Percentiles rank a stretch among this genome's conserved stretches.
These are phyloP conservation scores for Floccularia luteovirens DNA, from an alignment of 768 basidiomycete species.

Conservation along the genomic window DNA sequence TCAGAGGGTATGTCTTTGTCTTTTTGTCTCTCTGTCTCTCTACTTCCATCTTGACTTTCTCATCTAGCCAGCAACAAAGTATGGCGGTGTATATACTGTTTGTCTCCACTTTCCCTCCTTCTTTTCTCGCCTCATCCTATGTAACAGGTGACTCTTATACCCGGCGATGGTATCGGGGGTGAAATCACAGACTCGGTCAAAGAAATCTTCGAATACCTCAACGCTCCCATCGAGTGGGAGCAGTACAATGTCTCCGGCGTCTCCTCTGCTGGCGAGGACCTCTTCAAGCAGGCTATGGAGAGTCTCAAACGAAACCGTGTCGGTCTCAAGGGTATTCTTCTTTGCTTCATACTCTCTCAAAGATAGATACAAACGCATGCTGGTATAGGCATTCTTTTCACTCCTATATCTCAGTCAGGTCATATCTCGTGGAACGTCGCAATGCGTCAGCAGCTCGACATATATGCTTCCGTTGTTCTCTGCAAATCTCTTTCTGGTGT, in stretches of 20 bases:
- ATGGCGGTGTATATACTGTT: constrained; percentile 90
- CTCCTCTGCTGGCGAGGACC: constrained; percentile 87
- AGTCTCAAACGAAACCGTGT: constrained; percentile 96
- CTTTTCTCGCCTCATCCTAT: constrained; percentile 14
- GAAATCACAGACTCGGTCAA: constrained; percentile 99
- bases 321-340: constrained; percentile 94
- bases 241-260: constrained; percentile 97
- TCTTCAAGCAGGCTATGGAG: constrained; percentile 98
- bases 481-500: constrained; percentile 97
- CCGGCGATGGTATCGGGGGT: constrained; percentile 94
- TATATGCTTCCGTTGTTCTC: constrained; percentile 96
- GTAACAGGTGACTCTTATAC: constrained; percentile 86
- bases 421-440: constrained; percentile 99
- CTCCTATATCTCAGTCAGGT: constrained; percentile 90
- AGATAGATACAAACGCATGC: no score
- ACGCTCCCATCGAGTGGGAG: constrained; percentile 99
- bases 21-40: constrained; percentile 10
- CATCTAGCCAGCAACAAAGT: constrained; percentile 75
- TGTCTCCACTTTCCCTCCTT: constrained; percentile 16
- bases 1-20: constrained; percentile 45
- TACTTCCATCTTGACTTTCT: constrained; percentile 5
- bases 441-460: constrained; percentile 98
- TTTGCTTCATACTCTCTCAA: no score
- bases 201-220: constrained; percentile 95
- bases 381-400: constrained; percentile 95